phyloP scores from a whole-genome alignment of 2,329 filamentous ascomycete genomes.

The Nothomitra cinnamomea region DNA sequence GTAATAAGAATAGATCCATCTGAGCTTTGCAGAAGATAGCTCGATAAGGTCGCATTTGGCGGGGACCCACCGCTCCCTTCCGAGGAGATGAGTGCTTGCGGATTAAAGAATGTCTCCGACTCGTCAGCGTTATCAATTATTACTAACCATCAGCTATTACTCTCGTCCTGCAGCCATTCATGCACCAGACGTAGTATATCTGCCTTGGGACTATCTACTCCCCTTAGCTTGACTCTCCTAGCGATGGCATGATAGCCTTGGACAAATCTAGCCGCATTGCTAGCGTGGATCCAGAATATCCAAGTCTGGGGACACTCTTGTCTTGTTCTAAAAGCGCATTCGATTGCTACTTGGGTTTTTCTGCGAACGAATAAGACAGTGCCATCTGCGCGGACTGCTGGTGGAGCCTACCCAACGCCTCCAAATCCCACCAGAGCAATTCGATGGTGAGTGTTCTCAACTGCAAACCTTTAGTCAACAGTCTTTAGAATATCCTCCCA shows the following conservation, averaged over 20 bases:
- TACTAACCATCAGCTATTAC: constrained; percentile 10
- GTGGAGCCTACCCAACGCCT: constrained; percentile 10
- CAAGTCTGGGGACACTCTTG: constrained; percentile 4
- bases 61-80: neutral
- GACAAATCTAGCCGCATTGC: constrained; percentile 6
- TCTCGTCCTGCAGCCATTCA: constrained; percentile 5
- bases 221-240: constrained; percentile 7
- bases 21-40: constrained; percentile 8
- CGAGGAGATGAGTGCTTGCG: neutral
- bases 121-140: constrained; percentile 15
- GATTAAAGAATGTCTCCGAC: constrained; percentile 6
- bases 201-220: constrained; percentile 6
- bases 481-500: constrained; percentile 8
- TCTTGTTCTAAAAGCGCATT: constrained; percentile 9
- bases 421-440: constrained; percentile 11
- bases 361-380: constrained; percentile 1
- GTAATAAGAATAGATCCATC: constrained; percentile 21
- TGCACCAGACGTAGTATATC: constrained; percentile 7
- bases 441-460: neutral
- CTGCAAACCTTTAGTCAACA: constrained; percentile 8
- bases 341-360: constrained; percentile 11
- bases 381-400: neutral
- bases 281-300: constrained; percentile 12
- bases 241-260: constrained; percentile 12
- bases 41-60: constrained; percentile 4